Evolutionary conservation across 768 basidiomycete genomes (phyloP).

Genomic region (Xanthoconium purpureum): DNA sequence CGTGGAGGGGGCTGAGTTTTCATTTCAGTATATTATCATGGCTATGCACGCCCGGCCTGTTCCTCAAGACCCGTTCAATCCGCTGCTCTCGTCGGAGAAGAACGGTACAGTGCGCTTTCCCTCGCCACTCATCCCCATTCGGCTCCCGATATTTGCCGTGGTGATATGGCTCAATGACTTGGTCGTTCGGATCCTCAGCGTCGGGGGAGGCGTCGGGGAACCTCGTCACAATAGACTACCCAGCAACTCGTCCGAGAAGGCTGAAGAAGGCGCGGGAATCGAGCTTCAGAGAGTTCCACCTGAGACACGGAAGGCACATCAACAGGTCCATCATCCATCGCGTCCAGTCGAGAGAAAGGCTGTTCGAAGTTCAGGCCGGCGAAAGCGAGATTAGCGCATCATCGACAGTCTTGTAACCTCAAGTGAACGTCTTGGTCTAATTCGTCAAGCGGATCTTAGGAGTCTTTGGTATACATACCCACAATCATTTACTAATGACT

Average conservation of each 20-base stretch:
- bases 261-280: conserved; percentile 56
- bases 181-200: conserved; percentile 60
- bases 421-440: conserved; percentile 6
- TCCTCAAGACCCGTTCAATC: conserved; percentile 74
- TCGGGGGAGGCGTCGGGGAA: conserved; percentile 39
- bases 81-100: conserved; percentile 37
- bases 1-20: conserved; percentile 3
- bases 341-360: conserved; percentile 13
- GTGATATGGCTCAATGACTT: conserved; percentile 75
- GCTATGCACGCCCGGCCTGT: conserved; percentile 74
- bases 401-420: conserved; percentile 9
- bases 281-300: conserved; percentile 19
- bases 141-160: conserved; percentile 69
- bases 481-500: not conserved
- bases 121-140: conserved; percentile 76
- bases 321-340: conserved; percentile 1
- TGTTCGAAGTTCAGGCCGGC: conserved; percentile 36
- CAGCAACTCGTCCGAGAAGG: conserved; percentile 53
- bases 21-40: conserved; percentile 73
- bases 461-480: conserved; percentile 15
- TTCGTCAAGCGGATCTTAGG: conserved; percentile 12
- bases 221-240: conserved; percentile 28
- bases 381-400: conserved; percentile 44
- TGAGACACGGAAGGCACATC: conserved; percentile 9
- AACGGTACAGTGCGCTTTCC: conserved; percentile 54